These are phyloP conservation scores for Scalesia atractyloides DNA, from an alignment of 129 eudicot species.

Conservation along the genomic window DNA sequence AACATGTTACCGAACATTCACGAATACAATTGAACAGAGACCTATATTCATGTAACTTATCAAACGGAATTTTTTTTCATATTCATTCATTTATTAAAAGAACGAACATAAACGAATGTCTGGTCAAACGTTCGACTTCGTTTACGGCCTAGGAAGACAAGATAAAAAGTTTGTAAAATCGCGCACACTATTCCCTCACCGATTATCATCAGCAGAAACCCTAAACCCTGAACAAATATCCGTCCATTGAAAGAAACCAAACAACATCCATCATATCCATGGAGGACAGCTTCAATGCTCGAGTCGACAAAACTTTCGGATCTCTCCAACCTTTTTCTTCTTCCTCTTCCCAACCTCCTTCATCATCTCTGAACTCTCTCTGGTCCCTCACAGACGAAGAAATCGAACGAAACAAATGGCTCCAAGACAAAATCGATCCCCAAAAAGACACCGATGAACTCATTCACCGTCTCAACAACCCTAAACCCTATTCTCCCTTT, in stretches of 20 bases:
- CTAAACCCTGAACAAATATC: slow-evolving; percentile 5
- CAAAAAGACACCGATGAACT: slow-evolving; percentile 35
- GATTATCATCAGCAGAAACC: background rate
- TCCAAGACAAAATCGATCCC: slow-evolving; percentile 37
- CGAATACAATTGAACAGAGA: no score
- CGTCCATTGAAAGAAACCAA: background rate
- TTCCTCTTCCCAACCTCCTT: slow-evolving; percentile 21
- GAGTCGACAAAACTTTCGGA: slow-evolving; percentile 69
- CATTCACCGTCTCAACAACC: slow-evolving; percentile 23
- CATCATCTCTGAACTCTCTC: slow-evolving; percentile 42
- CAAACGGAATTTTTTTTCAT: no score
- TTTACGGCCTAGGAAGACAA: no score
- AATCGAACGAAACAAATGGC: slow-evolving; percentile 63
- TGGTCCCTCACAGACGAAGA: slow-evolving; percentile 92
- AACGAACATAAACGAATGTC: no score
- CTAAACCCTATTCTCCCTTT: slow-evolving; percentile 31
- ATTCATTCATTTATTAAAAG: no score
- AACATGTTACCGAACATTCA: no score
- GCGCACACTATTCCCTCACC: no score
- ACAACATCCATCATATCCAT: slow-evolving; percentile 23
- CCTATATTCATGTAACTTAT: no score
- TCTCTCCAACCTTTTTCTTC: slow-evolving; percentile 40
- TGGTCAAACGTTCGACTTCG: no score
- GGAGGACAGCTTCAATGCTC: slow-evolving; percentile 84
- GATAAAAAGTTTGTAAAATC: no score